Conservation (phyloP, 2,329 filamentous ascomycete genomes). For the Fusarium metavorans region DNA sequence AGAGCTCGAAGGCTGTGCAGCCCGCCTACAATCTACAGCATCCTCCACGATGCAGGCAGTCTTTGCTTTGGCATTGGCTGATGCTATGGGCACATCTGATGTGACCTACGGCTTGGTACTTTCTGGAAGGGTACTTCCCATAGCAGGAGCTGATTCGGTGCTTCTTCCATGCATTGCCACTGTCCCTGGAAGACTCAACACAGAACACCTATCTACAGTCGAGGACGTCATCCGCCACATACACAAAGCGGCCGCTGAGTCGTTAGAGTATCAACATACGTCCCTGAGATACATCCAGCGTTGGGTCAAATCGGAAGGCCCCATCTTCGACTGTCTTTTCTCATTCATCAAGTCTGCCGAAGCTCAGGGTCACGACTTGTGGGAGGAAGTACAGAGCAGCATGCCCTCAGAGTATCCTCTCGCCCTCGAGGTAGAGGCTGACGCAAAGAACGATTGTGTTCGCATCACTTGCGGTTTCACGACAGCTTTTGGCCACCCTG, state of each 20-base stretch:
- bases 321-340: conserved; percentile 3
- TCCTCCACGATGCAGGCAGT: not conserved
- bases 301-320: not conserved
- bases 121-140: not conserved
- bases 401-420: conserved; percentile 2
- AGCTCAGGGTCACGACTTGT: not conserved
- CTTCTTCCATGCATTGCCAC: not conserved
- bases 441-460: not conserved
- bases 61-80: not conserved
- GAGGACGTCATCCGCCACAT: not conserved
- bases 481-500: not conserved
- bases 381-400: not conserved
- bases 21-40: not conserved
- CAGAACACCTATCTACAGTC: not conserved
- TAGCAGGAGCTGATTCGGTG: not conserved
- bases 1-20: not conserved
- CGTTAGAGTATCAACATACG: not conserved
- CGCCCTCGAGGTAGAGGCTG: not conserved
- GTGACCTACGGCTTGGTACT: not conserved
- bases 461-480: not conserved
- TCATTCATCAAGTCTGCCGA: conserved; percentile 1
- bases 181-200: not conserved
- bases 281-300: not conserved
- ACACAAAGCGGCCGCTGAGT: not conserved
- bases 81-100: not conserved